Base-by-base conservation (phyloP, 352 stramenopile genomes). In the Phytophthora tentaculata region DNA sequence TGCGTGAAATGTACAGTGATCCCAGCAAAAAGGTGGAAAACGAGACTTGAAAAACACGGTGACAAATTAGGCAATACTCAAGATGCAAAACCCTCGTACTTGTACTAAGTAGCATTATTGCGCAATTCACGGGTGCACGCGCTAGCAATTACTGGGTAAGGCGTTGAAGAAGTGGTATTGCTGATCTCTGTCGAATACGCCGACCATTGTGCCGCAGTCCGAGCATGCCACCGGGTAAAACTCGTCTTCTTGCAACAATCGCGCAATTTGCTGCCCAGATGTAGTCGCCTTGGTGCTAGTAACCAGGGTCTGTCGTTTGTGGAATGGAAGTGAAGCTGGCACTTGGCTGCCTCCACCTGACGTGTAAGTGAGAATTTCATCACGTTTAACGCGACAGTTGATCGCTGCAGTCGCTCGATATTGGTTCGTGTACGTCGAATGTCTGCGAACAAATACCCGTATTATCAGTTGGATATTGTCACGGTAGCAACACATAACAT, bases 81-180 rank as follows among this genome's bases (percentile, higher is more conserved):
- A n/a, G n/a, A n/a, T n/a, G 26, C 26, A 32, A 32, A 32, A 8
- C 8, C 26, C 26, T 32, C 26, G n/a, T n/a, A n/a, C n/a, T n/a
- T n/a, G n/a, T n/a, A n/a, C n/a, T n/a, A n/a, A n/a, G n/a, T n/a
- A n/a, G n/a, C n/a, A n/a, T n/a, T n/a, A n/a, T n/a, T n/a, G n/a
- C n/a, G n/a, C n/a, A n/a, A n/a, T n/a, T n/a, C n/a, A n/a, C n/a
- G n/a, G n/a, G n/a, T n/a, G n/a, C n/a, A 50, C 23, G 17, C 4
- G 41, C 61, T 83, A 84, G 54, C 58, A 81, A 49, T 76, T 86
- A 58, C 84, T 91, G 16, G 85, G 85, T 61, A 93, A 73, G 23
- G 83, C 74, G 70, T 93, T 93, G 64, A 93, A 93, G 56, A 93
- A 93, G 57, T 93, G 83, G 57, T 84, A 93, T 41, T 81, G 73